phyloP scores from a whole-genome alignment of 2,329 filamentous ascomycete species.

The Byssoonygena ceratinophila region DNA sequence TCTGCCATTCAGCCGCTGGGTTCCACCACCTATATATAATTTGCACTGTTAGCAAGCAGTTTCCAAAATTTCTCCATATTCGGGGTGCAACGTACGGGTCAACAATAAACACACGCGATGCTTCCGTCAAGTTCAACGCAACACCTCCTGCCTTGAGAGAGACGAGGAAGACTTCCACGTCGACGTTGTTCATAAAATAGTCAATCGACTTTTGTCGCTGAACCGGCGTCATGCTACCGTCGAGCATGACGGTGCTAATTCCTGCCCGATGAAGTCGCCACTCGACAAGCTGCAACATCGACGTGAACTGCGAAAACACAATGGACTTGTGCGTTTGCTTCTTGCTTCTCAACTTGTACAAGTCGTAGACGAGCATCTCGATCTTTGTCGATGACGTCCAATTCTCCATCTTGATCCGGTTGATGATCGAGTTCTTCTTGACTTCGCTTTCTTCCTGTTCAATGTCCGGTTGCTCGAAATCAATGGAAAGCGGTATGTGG shows the following conservation, averaged over 20 bases:
- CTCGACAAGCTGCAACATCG: constrained; percentile 93
- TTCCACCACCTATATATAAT: constrained; percentile 77
- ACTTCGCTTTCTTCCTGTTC: constrained; percentile 78
- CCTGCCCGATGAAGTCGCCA: constrained; percentile 94
- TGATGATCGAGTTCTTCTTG: constrained; percentile 96
- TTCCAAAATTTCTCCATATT: no score
- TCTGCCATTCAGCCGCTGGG: constrained; percentile 99
- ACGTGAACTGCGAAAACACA: constrained; percentile 94
- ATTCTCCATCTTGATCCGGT: constrained; percentile 96
- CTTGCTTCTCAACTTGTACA: constrained; percentile 82
- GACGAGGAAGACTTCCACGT: constrained; percentile 92
- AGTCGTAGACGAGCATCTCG: constrained; percentile 85
- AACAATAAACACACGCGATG: constrained; percentile 87
- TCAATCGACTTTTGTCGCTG: constrained; percentile 90
- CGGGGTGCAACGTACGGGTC: constrained; percentile 76
- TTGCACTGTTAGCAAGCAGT: no score
- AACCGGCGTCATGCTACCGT: constrained; percentile 91
- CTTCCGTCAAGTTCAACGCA: constrained; percentile 88
- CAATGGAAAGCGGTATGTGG: constrained; percentile 79
- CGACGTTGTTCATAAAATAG: constrained; percentile 88
- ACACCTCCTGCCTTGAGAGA: constrained; percentile 94
- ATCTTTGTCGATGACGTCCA: constrained; percentile 99
- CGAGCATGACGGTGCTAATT: constrained; percentile 95
- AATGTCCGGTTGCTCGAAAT: constrained; percentile 89
- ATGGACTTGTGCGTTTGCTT: constrained; percentile 94